Evolutionary conservation across 73 alveolate species (phyloP), one percentile per base, ranked within the genome.

Genomic region (Durusdinium trenchii): DNA sequence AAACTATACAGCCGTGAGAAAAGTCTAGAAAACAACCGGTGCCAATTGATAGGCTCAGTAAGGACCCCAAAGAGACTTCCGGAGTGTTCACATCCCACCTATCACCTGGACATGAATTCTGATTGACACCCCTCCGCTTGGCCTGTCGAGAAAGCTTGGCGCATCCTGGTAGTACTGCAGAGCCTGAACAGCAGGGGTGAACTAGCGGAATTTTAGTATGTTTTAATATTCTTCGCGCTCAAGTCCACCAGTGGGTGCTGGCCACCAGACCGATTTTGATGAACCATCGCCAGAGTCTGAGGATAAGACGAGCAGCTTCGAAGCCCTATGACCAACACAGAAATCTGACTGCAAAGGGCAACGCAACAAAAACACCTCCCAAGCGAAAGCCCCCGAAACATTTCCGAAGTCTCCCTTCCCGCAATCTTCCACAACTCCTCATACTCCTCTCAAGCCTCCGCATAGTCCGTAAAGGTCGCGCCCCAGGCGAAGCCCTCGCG

Each of bases 401-500:
- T 14, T 12, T 20, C 50, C 10, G 6, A 75, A 75, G 26, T 5
- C 54, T 38, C 57, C 32, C 30, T 52, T 9, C 50, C 57, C 32
- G 32, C 51, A 45, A 45, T 28, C 61, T 46, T 9, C 71, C 71
- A 46, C 91, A 40, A 12, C 69, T 60, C 48, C 48, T 10, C 10
- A 14, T 3, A 6, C 61, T n/a, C 0, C 43, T 45, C 64, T 64
- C 47, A 42, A 23, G 87, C 97, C 97, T 91, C 97, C 38, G 83
- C 6, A 36, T 91, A 91, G 76, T 91, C 45, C 32, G 83, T 38
- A 57, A 91, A 91, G 76, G 81, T 54, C 42, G 97, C 97, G 9
- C 89, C 97, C 97, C 97, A 91, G 9, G 97, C 97, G 67, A 36
- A 91, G 48, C 97, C 97, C 38, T 64, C 89, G 4, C 97, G 83